Evolutionary conservation across 768 basidiomycete species (phyloP), one percentile per base, ranked within the genome.

Genomic region (Amanita fuliginea): DNA sequence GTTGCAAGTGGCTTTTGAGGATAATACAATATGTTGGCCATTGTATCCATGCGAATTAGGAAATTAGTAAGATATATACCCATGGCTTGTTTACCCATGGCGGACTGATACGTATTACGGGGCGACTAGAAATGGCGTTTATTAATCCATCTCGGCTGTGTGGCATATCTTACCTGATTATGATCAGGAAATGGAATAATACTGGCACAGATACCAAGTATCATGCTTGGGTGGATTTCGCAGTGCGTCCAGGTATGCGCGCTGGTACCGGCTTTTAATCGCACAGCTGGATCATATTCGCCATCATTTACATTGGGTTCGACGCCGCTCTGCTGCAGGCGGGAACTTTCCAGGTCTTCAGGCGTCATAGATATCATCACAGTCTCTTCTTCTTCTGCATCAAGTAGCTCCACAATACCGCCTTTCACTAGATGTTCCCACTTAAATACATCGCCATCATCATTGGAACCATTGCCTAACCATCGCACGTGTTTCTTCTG

Each of bases 81-180:
- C 95, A 99, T 99, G 9, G 95, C 95, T 80, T 99, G 95, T 71
- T 99, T 99, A 58, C 96, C 96, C 95, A 99, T 99, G 46, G 95
- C 95, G 40, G 95, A 98, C 70, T 99, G 95, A 62, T 99, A 99
- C 3, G 95, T 99, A 63, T 99, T 99, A 81, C 95, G 96, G 56
- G 95, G 95, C 52, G 95, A 99, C 90, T 98, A 55, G 32, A 8
- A 28, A 47, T 26, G 34, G 30, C 44, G 7, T 49, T 21, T 51
- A 24, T 35, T 21, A 47, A 42, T 21, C 26, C 21, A 3, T 33
- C 21, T 42, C 33, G 33, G 11, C 14, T 13, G 24, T 3, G 11
- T 8, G 53, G 45, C 28, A 24, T 24, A 37, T 67, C 81, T 53
- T 62, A 90, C 92, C 75, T 96, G 95, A 59, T 99, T 99, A 67